Evolutionary conservation across 768 basidiomycete genomes (phyloP).

Genomic region (Clitopilus hobsonii): DNA sequence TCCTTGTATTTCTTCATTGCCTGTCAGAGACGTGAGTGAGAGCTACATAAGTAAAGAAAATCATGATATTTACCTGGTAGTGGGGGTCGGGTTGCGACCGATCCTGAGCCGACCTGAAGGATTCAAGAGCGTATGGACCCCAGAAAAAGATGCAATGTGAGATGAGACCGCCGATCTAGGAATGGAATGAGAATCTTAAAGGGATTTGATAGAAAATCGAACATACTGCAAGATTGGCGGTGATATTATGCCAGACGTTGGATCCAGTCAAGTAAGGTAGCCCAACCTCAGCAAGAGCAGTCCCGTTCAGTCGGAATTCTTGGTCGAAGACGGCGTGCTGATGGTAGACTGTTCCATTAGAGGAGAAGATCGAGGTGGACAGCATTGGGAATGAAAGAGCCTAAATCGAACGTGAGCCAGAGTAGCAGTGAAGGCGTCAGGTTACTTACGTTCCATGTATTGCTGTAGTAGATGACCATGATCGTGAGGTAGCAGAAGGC

Average conservation of each 20-base stretch:
- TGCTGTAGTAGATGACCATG: slow-evolving; percentile 57
- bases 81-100: slow-evolving; percentile 53
- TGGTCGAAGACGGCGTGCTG: slow-evolving; percentile 50
- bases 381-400: slow-evolving; percentile 54
- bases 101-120: slow-evolving; percentile 42
- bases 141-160: slow-evolving; percentile 55
- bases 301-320: slow-evolving; percentile 47
- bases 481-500: slow-evolving; percentile 48
- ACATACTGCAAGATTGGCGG: slow-evolving; percentile 42
- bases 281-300: slow-evolving; percentile 46
- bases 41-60: no score
- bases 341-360: slow-evolving; percentile 50
- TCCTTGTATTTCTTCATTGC: slow-evolving; percentile 59
- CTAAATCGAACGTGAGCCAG: slow-evolving; percentile 21
- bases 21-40: slow-evolving; percentile 15
- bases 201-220: not conserved
- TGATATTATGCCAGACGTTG: slow-evolving; percentile 47
- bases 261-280: slow-evolving; percentile 47
- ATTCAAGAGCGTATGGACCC: slow-evolving; percentile 43
- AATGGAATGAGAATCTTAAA: not conserved
- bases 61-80: slow-evolving; percentile 37
- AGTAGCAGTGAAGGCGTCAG: not conserved
- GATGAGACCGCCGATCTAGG: slow-evolving; percentile 55
- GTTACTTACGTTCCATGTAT: slow-evolving; percentile 50
- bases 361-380: slow-evolving; percentile 51